A percentile compares a stretch with the other conserved stretches of the same genome.
Evolutionary conservation across 2,329 filamentous ascomycete species (phyloP).

Genomic region (Nigrograna mackinnonii): DNA sequence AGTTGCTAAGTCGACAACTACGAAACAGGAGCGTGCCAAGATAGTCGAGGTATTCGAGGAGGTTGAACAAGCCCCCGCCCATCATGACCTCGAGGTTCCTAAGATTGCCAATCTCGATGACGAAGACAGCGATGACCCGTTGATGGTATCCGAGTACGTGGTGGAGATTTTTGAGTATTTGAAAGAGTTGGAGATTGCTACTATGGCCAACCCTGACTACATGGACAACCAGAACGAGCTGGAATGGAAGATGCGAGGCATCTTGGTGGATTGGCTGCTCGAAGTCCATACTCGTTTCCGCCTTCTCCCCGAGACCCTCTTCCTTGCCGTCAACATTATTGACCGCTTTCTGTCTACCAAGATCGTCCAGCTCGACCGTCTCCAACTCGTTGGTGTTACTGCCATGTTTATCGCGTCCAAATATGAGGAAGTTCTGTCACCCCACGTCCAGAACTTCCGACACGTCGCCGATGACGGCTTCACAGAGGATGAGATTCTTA

Average conservation of each 20-base stretch:
- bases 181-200: constrained; percentile 78
- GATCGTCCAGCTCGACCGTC: constrained; percentile 91
- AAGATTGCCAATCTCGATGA: constrained; percentile 67
- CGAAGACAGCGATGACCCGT: constrained; percentile 88
- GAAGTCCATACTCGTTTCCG: constrained; percentile 98
- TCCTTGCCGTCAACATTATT: constrained; percentile 96
- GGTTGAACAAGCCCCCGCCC: constrained; percentile 49
- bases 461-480: constrained; percentile 97
- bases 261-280: constrained; percentile 96
- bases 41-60: constrained; percentile 20
- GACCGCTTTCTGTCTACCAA: constrained; percentile 96
- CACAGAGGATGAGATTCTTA: constrained; percentile 90
- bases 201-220: constrained; percentile 88
- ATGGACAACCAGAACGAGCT: constrained; percentile 94
- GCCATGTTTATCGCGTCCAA: constrained; percentile 99
- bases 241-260: constrained; percentile 98
- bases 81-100: constrained; percentile 31
- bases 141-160: constrained; percentile 98
- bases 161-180: constrained; percentile 97
- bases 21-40: constrained; percentile 9
- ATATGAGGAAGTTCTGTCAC: constrained; percentile 97
- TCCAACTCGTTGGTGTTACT: constrained; percentile 95
- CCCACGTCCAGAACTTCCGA: constrained; percentile 95
- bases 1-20: constrained; percentile 12
- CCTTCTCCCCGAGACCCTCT: constrained; percentile 92